phyloP scores from a whole-genome alignment of 2,329 filamentous ascomycete genomes.

The Teratosphaeria viscida region DNA sequence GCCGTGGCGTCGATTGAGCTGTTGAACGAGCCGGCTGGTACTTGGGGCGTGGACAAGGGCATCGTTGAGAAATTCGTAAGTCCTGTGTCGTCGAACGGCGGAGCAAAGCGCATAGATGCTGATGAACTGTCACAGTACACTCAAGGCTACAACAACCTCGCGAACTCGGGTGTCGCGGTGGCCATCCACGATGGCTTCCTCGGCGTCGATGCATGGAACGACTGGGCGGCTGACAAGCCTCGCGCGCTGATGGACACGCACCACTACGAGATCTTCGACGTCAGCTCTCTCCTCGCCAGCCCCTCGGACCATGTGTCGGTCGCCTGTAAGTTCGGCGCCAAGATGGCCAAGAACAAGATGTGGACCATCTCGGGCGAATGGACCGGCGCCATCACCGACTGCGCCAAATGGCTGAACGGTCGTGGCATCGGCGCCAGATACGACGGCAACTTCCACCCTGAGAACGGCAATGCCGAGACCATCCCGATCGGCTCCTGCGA shows the following conservation, averaged over 20 bases:
- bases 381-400: conserved; percentile 33
- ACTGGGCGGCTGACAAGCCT: conserved; percentile 34
- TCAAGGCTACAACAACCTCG: conserved; percentile 37
- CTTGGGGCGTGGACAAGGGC: conserved; percentile 28
- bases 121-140: not conserved
- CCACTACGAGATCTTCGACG: conserved; percentile 37
- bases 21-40: conserved; percentile 38
- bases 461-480: conserved; percentile 23
- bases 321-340: conserved; percentile 35
- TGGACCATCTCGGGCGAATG: conserved; percentile 38
- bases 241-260: conserved; percentile 37
- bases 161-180: conserved; percentile 31
- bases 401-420: conserved; percentile 36
- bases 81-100: not conserved
- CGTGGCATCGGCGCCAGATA: conserved; percentile 37
- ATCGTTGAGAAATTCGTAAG: conserved; percentile 30
- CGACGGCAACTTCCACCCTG: conserved; percentile 29
- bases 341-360: conserved; percentile 37
- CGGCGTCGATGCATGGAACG: conserved; percentile 34
- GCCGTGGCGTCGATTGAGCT: conserved; percentile 38
- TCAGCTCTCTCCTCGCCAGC: not conserved
- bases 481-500: conserved; percentile 32
- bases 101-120: not conserved
- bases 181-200: conserved; percentile 39
- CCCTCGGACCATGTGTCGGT: conserved; percentile 28